Conservation (phyloP, 2,329 filamentous ascomycete species). For the Sporothrix pseudoabietina region DNA sequence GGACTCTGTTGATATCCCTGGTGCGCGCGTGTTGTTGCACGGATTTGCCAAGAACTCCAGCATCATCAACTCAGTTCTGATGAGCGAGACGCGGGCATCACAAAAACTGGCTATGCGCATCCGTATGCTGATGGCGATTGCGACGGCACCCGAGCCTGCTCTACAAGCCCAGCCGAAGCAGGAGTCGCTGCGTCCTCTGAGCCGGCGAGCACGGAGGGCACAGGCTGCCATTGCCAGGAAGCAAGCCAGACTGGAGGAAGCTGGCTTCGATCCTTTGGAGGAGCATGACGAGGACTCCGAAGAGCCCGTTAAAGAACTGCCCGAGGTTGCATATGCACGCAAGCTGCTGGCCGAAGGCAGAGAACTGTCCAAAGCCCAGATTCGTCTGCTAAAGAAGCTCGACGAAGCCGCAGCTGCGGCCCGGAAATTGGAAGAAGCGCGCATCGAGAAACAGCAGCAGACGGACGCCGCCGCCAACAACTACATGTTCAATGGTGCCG, state of each 20-base stretch:
- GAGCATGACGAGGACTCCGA: neutral
- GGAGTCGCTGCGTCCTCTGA: neutral
- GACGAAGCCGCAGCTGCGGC: neutral
- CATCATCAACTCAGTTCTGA: conserved; percentile 33
- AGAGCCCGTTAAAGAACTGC: neutral
- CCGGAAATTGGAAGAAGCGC: neutral
- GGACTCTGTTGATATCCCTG: conserved; percentile 43
- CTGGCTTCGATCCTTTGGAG: neutral
- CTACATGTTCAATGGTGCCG: neutral
- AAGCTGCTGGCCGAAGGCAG: neutral
- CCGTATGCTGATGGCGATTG: conserved; percentile 32
- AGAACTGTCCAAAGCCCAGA: neutral
- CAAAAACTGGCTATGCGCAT: conserved; percentile 31
- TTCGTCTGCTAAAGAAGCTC: neutral
- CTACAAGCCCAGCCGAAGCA: conserved; percentile 6
- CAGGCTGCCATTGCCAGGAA: neutral
- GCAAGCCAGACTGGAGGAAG: neutral
- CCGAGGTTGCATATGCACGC: neutral
- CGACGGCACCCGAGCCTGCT: conserved; percentile 19
- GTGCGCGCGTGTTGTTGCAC: conserved; percentile 43
- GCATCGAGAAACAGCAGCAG: neutral
- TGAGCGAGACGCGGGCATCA: conserved; percentile 24
- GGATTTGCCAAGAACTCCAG: conserved; percentile 39
- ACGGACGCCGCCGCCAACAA: neutral
- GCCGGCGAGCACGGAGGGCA: neutral